Percentiles rank a stretch among this genome's conserved stretches.
phyloP scores from a whole-genome alignment of 768 basidiomycete species.

The Pleurotus giganteus region DNA sequence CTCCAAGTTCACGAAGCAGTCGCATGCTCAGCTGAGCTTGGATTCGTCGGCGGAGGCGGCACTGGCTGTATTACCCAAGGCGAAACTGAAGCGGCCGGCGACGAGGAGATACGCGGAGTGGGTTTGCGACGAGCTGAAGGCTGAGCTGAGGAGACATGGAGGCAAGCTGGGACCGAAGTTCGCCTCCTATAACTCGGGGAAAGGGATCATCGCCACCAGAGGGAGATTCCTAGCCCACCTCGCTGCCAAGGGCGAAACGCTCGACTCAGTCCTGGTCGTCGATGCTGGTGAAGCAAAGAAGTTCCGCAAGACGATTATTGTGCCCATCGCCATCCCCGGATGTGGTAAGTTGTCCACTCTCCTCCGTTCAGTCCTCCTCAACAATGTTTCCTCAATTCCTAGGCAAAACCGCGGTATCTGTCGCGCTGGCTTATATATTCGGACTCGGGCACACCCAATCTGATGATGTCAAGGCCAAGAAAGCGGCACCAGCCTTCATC shows the following conservation, averaged over 20 bases:
- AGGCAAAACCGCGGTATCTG: constrained; percentile 96
- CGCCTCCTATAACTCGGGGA: too few relatives aligned
- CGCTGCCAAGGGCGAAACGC: constrained; percentile 33
- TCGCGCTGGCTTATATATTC: constrained; percentile 74
- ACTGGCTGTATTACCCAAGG: constrained; percentile 47
- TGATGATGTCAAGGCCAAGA: constrained; percentile 83
- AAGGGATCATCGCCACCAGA: constrained; percentile 78
- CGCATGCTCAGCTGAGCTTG: not conserved
- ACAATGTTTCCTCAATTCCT: too few relatives aligned
- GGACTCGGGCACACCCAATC: constrained; percentile 90
- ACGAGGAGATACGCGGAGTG: constrained; percentile 81
- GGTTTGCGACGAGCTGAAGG: constrained; percentile 74
- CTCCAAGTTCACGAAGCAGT: not conserved
- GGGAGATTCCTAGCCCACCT: constrained; percentile 77
- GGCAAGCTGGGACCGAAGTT: constrained; percentile 54
- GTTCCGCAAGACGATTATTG: constrained; percentile 76
- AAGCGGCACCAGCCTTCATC: constrained; percentile 64
- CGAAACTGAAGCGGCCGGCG: constrained; percentile 74
- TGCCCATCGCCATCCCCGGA: constrained; percentile 90
- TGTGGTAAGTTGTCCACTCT: constrained; percentile 63
- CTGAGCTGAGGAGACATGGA: not conserved
- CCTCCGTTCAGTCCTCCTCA: too few relatives aligned
- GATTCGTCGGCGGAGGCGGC: constrained; percentile 23
- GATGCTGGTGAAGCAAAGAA: constrained; percentile 18
- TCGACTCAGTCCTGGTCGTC: constrained; percentile 28